Evolutionary conservation across 257 asterid genomes (phyloP).

Genomic region (Capsicum chinense): DNA sequence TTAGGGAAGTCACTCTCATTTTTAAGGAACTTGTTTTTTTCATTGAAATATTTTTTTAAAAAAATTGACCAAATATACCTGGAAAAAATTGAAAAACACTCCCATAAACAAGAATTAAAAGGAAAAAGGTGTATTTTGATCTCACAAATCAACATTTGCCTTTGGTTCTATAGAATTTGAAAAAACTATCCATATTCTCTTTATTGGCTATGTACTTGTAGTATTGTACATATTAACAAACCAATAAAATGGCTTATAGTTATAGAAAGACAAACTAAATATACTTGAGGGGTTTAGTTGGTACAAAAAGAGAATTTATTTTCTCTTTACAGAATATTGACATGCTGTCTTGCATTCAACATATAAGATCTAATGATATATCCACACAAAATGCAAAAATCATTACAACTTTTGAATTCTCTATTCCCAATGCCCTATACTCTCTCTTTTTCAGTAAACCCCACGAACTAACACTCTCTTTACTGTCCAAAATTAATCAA

Average conservation of each 20-base stretch:
- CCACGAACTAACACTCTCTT: constrained; percentile 43
- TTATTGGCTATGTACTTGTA: constrained; percentile 30
- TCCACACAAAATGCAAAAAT: constrained; percentile 42
- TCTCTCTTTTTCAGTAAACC: constrained; percentile 42
- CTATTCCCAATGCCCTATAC: constrained; percentile 26
- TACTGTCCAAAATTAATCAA: constrained; percentile 35
- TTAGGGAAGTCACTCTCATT: not conserved
- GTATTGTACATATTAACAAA: not conserved
- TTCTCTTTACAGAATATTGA: constrained; percentile 23
- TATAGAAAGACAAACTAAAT: constrained; percentile 28
- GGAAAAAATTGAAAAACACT: not conserved
- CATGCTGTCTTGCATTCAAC: constrained; percentile 61
- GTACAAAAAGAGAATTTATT: constrained; percentile 20
- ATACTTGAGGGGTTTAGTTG: constrained; percentile 8
- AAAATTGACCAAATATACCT: not conserved
- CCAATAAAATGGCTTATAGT: not conserved
- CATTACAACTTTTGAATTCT: constrained; percentile 63
- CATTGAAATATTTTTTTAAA: not conserved
- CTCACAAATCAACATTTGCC: not conserved
- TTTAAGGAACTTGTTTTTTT: not conserved
- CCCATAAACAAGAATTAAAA: not conserved
- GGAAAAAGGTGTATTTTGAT: not conserved
- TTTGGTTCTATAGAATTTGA: not conserved
- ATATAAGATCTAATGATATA: constrained; percentile 51
- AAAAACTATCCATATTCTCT: not conserved